phyloP scores from a whole-genome alignment of 2,329 filamentous ascomycete genomes.

The Sporothrix dimorphospora region DNA sequence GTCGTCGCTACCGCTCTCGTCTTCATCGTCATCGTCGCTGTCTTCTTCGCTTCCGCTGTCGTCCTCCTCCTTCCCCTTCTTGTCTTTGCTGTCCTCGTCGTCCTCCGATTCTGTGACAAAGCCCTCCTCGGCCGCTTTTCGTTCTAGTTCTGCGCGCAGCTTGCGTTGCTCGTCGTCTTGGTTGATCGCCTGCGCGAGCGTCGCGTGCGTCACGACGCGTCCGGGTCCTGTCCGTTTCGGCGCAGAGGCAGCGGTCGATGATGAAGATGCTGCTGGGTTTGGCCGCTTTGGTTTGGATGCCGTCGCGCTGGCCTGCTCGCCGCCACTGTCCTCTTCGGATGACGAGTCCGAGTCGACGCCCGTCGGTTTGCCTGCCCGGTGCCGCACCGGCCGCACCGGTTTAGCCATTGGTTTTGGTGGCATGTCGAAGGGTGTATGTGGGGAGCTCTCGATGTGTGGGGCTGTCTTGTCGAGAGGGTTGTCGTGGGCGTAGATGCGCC shows the following conservation, averaged over 20 bases:
- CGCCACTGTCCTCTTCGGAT: slow-evolving; percentile 51
- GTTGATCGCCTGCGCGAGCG: slow-evolving; percentile 30
- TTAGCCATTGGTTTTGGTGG: slow-evolving; percentile 93
- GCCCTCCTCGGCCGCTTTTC: slow-evolving; percentile 60
- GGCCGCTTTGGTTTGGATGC: slow-evolving; percentile 37
- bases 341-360: slow-evolving; percentile 54
- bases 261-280: slow-evolving; percentile 29
- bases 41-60: slow-evolving; percentile 42
- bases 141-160: slow-evolving; percentile 49
- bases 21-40: slow-evolving; percentile 45
- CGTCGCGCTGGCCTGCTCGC: slow-evolving; percentile 50
- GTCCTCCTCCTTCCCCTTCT: slow-evolving; percentile 27
- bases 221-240: slow-evolving; percentile 61
- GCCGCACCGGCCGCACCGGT: slow-evolving; percentile 75
- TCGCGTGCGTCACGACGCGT: slow-evolving; percentile 49
- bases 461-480: background rate
- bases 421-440: slow-evolving; percentile 44
- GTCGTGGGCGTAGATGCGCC: background rate
- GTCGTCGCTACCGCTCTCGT: slow-evolving; percentile 45
- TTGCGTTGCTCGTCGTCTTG: slow-evolving; percentile 54
- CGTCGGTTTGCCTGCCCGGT: slow-evolving; percentile 80
- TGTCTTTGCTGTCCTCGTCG: slow-evolving; percentile 44
- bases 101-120: slow-evolving; percentile 64
- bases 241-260: slow-evolving; percentile 38
- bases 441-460: background rate